Conservation (phyloP, 768 basidiomycete species). For the Pleurotus eryngii region DNA sequence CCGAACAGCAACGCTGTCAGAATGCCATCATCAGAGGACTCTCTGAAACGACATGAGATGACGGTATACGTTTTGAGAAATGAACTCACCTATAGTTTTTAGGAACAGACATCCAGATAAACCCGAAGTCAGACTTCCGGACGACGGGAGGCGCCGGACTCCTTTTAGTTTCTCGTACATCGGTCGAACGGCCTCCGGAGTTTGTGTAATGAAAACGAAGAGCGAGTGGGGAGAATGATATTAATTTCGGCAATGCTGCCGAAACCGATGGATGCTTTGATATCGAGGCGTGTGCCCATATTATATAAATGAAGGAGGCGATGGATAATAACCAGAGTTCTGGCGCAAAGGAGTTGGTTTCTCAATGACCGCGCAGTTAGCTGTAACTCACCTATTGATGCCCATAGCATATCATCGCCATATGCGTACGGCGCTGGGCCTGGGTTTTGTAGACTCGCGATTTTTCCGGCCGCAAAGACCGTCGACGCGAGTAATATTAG, state of each 20-base stretch:
- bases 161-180: conserved; percentile 46
- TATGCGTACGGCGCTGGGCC: conserved; percentile 17
- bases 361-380: neutral
- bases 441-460: conserved; percentile 33
- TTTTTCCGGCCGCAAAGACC: conserved; percentile 48
- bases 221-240: conserved; percentile 15
- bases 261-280: conserved; percentile 16
- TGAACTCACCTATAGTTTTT: conserved; percentile 73
- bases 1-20: conserved; percentile 81
- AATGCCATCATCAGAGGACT: conserved; percentile 82
- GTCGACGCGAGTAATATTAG: conserved; percentile 64
- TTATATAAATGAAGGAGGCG: conserved; percentile 55
- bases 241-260: conserved; percentile 13
- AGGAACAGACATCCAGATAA: conserved; percentile 88
- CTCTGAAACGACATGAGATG: conserved; percentile 37
- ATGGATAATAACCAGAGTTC: conserved; percentile 57
- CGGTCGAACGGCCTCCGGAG: conserved; percentile 29
- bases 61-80: neutral
- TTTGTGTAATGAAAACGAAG: conserved; percentile 13
- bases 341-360: conserved; percentile 20
- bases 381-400: conserved; percentile 43
- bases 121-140: conserved; percentile 55
- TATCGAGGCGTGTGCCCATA: conserved; percentile 57
- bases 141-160: conserved; percentile 14
- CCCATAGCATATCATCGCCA: conserved; percentile 35